Evolutionary conservation across 768 basidiomycete species (phyloP), one percentile per base, ranked within the genome.

Genomic region (Leucosporidium scottii): DNA sequence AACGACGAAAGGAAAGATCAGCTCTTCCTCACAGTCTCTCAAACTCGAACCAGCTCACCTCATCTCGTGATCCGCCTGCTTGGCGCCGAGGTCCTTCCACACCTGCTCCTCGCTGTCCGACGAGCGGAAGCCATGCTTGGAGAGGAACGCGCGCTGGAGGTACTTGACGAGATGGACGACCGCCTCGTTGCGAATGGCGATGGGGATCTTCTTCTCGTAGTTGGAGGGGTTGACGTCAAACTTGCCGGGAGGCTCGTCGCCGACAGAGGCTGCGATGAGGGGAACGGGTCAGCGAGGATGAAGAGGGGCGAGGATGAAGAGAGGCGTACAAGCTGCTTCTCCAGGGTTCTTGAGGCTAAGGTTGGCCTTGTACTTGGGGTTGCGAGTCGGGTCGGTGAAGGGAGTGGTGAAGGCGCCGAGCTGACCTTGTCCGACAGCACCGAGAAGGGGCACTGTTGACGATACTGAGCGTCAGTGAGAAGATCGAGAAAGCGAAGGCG

Each of bases 121-220:
- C 25, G 25, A 25, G n/a, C 21, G 34, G n/a, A 23, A 23, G 58
- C 36, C 36, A 21, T 44, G 44, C n/a, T 39, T 25, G 58, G 39
- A 25, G 58, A 59, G 39, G 39, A 59, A 28, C n/a, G 36, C 58
- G n/a, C 58, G 58, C 7, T n/a, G 20, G 58, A 59, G 44, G 36
- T 47, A 39, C 58, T 39, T 44, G 36, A 34, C 55, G 21, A 56
- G 31, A 23, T 56, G 55, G 1, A 23, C 31, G 55, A 56, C 55
- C 18, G 55, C 55, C 31, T 56, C 55, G 28, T 34, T 30, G 18
- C 55, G 27, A 2, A 56, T 15, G 30, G 55, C 30, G 30, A 34
- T 13, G 30, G 27, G 55, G 10, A 56, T 56, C 30, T 31, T 30
- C 55, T 56, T 56, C 31, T 56, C 55, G 31, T 30, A 56, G 30